Evolutionary conservation across 192 early-diverging fungal genomes (phyloP).

Genomic region (Powellomyces hirtus): DNA sequence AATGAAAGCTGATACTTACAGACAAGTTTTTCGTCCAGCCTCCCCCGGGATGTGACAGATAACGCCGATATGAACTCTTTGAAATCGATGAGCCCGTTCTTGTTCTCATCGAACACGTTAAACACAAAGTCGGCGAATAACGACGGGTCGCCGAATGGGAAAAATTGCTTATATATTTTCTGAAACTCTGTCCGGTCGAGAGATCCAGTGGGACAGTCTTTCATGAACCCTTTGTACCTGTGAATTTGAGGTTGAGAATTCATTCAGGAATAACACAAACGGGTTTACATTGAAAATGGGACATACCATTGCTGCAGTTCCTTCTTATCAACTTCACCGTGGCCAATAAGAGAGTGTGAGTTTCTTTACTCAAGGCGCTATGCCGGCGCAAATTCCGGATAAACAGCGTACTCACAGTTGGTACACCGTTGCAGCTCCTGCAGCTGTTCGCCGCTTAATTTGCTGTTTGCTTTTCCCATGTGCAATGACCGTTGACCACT

Average conservation of each 20-base stretch:
- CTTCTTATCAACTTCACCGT: constrained; percentile 73
- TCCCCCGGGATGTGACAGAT: constrained; percentile 78
- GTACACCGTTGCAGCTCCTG: constrained; percentile 76
- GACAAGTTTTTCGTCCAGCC: constrained; percentile 79
- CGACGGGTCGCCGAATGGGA: constrained; percentile 93
- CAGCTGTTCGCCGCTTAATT: constrained; percentile 74
- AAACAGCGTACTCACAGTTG: constrained; percentile 66
- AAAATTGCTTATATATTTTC: constrained; percentile 93
- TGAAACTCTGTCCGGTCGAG: constrained; percentile 84
- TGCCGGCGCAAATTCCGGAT: too few species aligned
- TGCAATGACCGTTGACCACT: too few species aligned
- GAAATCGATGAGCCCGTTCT: constrained; percentile 88
- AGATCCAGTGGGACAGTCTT: constrained; percentile 85
- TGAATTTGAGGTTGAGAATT: too few species aligned
- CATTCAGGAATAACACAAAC: background rate
- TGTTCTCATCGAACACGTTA: constrained; percentile 86
- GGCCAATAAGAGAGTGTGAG: background rate
- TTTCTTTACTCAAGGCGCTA: background rate
- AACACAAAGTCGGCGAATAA: constrained; percentile 90
- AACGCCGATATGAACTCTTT: constrained; percentile 88
- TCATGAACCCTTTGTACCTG: constrained; percentile 94
- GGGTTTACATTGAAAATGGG: background rate
- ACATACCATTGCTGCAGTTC: constrained; percentile 89
- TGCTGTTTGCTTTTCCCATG: constrained; percentile 88
- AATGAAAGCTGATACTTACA: constrained; percentile 57